Base-by-base conservation (phyloP, 371 early-diverging fungal species). In the Mucor circinelloides region DNA sequence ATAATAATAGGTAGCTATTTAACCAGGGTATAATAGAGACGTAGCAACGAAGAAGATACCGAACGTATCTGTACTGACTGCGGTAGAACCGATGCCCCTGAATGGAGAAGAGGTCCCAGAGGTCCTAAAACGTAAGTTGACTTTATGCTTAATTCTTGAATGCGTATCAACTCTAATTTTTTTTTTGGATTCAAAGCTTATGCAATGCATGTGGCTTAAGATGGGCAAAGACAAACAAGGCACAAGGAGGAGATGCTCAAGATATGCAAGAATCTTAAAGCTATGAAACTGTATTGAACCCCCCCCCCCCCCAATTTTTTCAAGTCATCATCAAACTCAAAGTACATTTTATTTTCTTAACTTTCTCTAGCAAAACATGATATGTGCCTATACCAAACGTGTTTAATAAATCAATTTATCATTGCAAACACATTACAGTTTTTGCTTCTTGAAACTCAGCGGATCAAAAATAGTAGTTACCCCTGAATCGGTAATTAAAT, bases 61-160 rank as follows among this genome's bases (percentile, higher is more conserved):
- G 70, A 70, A 30, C 66, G 72, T 55, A 65, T 76, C 19, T 82
- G 73, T 42, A 71, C 76, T 27, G 82, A 80, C n/a, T 95, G 96
- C 79, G 85, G 86, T 19, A 90, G 89, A 19, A 91, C 90, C 0
- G 86, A 88, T 27, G 90, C 94, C 0, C 93, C 94, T 12, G 91
- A 91, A 63, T 96, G 96, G 95, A 85, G 95, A 60, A 85, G 87
- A 68, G 94, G 94, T 2, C 93, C 92, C 36, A 85, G 85, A 54
- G 94, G 94, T 17, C 87, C 91, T 7, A 85, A 84, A 67, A 85
- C 85, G 85, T 87, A 80, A 83, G 82, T 56, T 21, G 17, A 12
- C 7, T 1, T 17, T 0, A 31, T 34, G 25, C 13, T 13, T 5
- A n/a, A 25, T 60, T 21, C 44, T 36, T n/a, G 5, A 48, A 12